These are phyloP conservation scores for Backusella mclennaniae DNA, from an alignment of 192 early-diverging fungal genomes.

Conservation along the genomic window DNA sequence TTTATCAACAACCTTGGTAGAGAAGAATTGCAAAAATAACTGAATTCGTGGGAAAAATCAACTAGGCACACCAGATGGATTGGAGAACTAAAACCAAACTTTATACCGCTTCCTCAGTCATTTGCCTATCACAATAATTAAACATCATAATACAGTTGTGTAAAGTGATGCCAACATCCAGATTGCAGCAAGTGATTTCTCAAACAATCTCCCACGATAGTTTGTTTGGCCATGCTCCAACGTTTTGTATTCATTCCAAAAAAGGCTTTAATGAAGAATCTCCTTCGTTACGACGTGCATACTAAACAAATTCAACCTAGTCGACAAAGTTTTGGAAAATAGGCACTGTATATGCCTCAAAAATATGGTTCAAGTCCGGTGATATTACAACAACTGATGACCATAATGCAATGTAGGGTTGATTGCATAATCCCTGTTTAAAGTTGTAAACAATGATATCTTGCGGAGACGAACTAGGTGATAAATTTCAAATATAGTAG, in stretches of 20 bases:
- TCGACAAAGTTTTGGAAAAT: neutral
- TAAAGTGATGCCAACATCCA: neutral
- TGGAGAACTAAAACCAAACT: neutral
- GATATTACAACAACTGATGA: neutral
- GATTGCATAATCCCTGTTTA: neutral
- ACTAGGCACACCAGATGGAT: neutral
- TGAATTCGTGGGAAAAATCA: conserved; percentile 1
- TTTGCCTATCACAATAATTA: neutral
- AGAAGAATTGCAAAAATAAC: conserved; percentile 5
- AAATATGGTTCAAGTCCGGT: neutral
- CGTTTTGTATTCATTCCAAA: neutral
- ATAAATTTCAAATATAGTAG: neutral
- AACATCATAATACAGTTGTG: neutral
- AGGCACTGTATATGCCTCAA: neutral
- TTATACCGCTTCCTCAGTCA: neutral
- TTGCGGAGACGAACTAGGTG: neutral
- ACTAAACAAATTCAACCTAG: neutral
- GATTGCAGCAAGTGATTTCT: neutral
- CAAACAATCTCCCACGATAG: neutral
- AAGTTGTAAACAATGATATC: neutral
- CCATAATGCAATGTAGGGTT: neutral
- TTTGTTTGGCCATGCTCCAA: neutral
- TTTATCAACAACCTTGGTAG: neutral
- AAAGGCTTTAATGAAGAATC: neutral
- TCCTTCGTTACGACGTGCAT: neutral